Base-by-base conservation (phyloP, 768 basidiomycete genomes). In the Nevesoporus exiguus region DNA sequence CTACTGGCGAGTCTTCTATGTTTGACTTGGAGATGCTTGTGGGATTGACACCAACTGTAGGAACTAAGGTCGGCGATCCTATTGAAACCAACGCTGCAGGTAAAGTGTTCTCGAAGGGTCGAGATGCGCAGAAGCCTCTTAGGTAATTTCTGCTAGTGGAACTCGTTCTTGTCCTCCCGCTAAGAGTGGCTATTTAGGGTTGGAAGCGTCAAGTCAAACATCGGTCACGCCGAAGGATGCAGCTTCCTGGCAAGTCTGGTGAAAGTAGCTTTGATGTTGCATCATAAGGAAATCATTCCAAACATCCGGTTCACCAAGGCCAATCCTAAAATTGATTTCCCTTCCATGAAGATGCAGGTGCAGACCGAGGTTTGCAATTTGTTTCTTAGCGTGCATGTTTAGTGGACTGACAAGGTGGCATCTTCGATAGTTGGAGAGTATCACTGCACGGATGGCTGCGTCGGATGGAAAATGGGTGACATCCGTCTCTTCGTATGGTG, bases 61-160 rank as follows among this genome's bases (percentile, higher is more conserved):
- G 63, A 33, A 80, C 80, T 3, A 71, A 74, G 34, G 70, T 65
- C 29, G 80, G 79, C 0, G 80, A 81, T 55, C 79, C 80, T 1
- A 76, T 72, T 1, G 80, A 81, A 58, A 75, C 75, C 10, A 80
- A 80, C 51, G 76, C 75, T 66, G 76, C 77, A 21, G 79, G 79
- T 1, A 64, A 65, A 31, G 57, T 69, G 7, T 73, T 74, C 39
- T 59, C 67, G 25, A 46, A 65, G 31, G 59, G 61, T 9, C 59
- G 66, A 5, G 54, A 61, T 29, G 51, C 3, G 17, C 47, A 56
- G 27, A 63, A 57, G 22, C 49, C 53, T 17, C 64, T 67, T 24
- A 56, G 61, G 64, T 65, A 30, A 19, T 54, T 34, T 19, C 9
- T 11, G 13, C 7, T 11, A 17, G 8, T 15, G 24, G 14, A 5